phyloP scores from a whole-genome alignment of 495 filamentous ascomycete genomes.

The Paragyromitra xinjiangensis region DNA sequence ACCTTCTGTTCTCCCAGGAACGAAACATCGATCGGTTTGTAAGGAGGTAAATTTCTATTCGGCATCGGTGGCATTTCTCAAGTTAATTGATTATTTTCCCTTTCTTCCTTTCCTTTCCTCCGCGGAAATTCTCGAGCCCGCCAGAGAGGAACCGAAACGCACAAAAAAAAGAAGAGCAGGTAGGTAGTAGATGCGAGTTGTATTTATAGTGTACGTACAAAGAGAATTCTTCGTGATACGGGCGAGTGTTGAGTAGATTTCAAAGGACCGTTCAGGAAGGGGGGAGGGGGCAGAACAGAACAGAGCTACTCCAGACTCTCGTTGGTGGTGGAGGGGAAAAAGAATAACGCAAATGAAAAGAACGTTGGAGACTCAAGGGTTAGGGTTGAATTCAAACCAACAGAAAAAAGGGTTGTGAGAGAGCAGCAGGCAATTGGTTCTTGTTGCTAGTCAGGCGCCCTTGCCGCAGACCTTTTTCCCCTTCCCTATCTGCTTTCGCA shows the following conservation, averaged over 20 bases:
- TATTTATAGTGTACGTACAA: constrained; percentile 52
- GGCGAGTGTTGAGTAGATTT: neutral
- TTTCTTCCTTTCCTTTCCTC: constrained; percentile 6
- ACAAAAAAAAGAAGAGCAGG: constrained; percentile 11
- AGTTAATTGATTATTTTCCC: neutral
- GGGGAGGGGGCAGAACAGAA: neutral
- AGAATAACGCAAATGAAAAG: neutral
- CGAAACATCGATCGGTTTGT: constrained; percentile 49
- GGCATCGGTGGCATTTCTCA: constrained; percentile 17
- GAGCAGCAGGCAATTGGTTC: neutral
- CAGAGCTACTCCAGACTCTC: neutral
- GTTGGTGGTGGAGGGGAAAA: neutral
- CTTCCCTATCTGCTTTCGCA: neutral
- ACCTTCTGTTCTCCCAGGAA: constrained; percentile 55
- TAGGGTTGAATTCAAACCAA: constrained; percentile 13
- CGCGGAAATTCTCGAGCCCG: neutral
- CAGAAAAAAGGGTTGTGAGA: neutral
- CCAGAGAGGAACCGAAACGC: constrained; percentile 10
- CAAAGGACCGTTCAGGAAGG: neutral
- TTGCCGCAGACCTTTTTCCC: neutral
- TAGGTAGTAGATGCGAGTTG: constrained; percentile 36
- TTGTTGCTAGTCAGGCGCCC: constrained; percentile 1
- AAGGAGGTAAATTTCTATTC: constrained; percentile 47
- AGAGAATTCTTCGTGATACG: constrained; percentile 12
- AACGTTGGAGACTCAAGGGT: constrained; percentile 10